Evolutionary conservation across 2,329 filamentous ascomycete species (phyloP), one percentile per base, ranked within the genome.

Genomic region (Neofusicoccum sp.): DNA sequence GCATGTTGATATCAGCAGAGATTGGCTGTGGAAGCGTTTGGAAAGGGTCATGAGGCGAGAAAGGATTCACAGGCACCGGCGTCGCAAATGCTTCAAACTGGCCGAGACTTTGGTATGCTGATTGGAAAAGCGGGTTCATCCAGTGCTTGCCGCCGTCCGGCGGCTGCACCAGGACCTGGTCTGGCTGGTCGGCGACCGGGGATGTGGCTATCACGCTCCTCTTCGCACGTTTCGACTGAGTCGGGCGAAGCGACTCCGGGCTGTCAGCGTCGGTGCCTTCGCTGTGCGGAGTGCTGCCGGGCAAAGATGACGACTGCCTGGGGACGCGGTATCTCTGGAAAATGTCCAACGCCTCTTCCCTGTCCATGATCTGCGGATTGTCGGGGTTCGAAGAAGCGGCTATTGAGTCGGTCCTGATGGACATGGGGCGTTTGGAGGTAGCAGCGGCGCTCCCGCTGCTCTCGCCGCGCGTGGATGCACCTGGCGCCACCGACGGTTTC

Each of bases 1-100:
- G 72, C 1, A 76, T 71, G 3, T 71, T 74, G 1, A 77, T 70
- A 6, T 54, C 33, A 3, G 70, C 68, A 61, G 73, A 66, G 11
- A 58, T 66, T 2, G 71, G 67, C 48, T 76, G 73, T 29, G 70
- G 73, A 70, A 77, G 75, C 6, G 71, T 74, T 1, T 64, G 44
- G 56, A 77, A 77, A 0, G 75, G 75, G 58, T 77, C 75, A 16
- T 63, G 47, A 6, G 61, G 16, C 7, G 52, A 59, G n/a, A 63
- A 63, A 12, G 48, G 34, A 36, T 63, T 63, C 2, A 16, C 16
- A 29, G 54, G 52, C n/a, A 52, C 44, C 9, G 59, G 54, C 3
- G 28, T 22, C 1, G 54, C 14, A 39, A 63, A 47, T n/a, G 33
- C 39, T n/a, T 50, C n/a, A 6, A 58, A 29, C 11, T 44, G 44